Percentiles rank a stretch among this genome's conserved stretches.
Evolutionary conservation across 208 protist species (phyloP).

Genomic region (Trypanosoma brucei): DNA sequence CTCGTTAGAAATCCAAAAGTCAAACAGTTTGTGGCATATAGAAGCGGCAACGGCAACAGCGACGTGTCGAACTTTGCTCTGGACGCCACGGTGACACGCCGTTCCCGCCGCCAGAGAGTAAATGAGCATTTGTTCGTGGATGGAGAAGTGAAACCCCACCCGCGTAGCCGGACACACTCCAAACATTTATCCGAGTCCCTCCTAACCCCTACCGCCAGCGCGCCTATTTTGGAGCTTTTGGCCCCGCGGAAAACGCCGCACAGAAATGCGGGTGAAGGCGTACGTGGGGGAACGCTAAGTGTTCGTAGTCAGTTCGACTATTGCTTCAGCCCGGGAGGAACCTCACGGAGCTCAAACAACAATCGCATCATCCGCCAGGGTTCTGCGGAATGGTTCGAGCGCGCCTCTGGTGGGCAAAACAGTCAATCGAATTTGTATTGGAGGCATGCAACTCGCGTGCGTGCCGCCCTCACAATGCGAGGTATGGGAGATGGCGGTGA

Average conservation of each 20-base stretch:
- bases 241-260: not conserved
- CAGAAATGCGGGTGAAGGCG: not conserved
- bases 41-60: not conserved
- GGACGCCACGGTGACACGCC: too few species aligned
- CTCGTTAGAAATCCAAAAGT: not conserved
- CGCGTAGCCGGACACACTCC: not conserved
- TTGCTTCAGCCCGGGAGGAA: not conserved
- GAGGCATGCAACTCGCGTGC: not conserved
- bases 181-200: not conserved
- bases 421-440: not conserved
- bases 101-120: too few species aligned
- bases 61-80: not conserved
- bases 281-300: not conserved
- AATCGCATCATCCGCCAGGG: not conserved
- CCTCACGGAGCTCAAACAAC: not conserved
- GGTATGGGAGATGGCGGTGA: not conserved
- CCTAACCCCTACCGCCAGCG: not conserved
- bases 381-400: not conserved
- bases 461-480: not conserved
- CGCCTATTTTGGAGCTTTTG: not conserved
- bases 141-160: not conserved
- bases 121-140: not conserved
- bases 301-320: not conserved
- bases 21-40: not conserved
- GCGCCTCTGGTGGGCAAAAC: not conserved